Evolutionary conservation across 2,329 filamentous ascomycete species (phyloP), one percentile per base, ranked within the genome.

Genomic region (Pestalotiopsis sp.): DNA sequence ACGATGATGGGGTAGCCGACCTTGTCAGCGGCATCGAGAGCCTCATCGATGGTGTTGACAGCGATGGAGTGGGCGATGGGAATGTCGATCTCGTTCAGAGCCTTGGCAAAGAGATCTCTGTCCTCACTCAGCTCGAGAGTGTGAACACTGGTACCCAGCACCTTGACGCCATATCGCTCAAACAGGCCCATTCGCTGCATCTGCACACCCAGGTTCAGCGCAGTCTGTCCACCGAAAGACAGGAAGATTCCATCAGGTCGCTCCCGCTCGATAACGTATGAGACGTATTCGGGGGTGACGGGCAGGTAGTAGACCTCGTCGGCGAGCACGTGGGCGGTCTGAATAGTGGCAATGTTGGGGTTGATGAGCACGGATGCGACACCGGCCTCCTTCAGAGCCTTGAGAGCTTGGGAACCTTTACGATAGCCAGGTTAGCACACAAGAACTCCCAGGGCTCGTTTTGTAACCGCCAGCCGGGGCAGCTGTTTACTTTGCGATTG

Each of bases 221-320:
- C 96, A 45, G 96, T 99, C 86, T 99, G 96, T 65, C 96, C 96
- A 83, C 96, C 96, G 76, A 98, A 99, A 65, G 94, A 96, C 76
- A 98, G 88, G 85, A 98, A 96, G 81, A 99, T 97, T 76, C 95
- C 96, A 85, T 99, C 96, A 57, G 96, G 96, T 79, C 91, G 90
- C 84, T 98, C 96, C 78, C 93, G 92, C 86, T 98, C 94, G 80
- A 99, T 98, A 71, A 99, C 95, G 82, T 98, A 95, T 77, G 92
- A 92, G 79, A 98, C 95, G 83, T 98, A 99, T 87, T 98, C 95
- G 72, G 95, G 93, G 20, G 96, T 99, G 76, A 99, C 95, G 68
- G 96, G 96, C 49, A 98, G 91, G 83, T 98, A 98, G 87, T 98
- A 98, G 77, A 98, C 93, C 84, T 98, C 95, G 79, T 98, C 95